These are phyloP conservation scores for Perkinsus olseni DNA, from an alignment of 169 alveolate species.

Conservation along the genomic window DNA sequence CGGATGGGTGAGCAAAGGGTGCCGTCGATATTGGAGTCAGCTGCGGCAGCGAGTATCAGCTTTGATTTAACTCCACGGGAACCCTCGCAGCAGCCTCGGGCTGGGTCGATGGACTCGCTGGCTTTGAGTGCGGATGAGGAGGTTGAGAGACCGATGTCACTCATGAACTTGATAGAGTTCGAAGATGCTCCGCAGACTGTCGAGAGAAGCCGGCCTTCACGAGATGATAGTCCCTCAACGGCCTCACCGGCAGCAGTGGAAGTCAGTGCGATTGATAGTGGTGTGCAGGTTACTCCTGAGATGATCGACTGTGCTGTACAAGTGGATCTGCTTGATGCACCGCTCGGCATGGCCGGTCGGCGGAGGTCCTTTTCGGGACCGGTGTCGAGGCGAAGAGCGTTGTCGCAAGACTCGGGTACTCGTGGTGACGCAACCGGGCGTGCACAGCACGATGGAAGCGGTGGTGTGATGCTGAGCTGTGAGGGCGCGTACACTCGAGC, in stretches of 20 bases:
- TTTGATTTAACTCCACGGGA: neutral
- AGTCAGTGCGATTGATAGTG: neutral
- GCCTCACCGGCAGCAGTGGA: neutral
- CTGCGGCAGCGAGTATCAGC: neutral
- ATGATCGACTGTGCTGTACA: neutral
- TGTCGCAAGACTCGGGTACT: neutral
- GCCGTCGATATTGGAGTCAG: neutral
- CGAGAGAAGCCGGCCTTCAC: neutral
- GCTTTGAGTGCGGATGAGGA: neutral
- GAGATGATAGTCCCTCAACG: neutral
- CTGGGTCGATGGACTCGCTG: neutral
- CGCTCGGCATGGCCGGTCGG: neutral
- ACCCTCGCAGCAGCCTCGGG: neutral
- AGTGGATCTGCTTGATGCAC: neutral
- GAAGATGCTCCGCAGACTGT: neutral
- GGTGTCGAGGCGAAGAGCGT: neutral
- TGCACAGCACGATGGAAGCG: too few species aligned
- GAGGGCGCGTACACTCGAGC: neutral
- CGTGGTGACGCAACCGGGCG: neutral
- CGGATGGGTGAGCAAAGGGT: neutral
- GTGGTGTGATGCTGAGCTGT: neutral
- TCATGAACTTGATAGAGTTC: neutral
- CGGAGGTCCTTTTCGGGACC: neutral
- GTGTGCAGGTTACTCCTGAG: neutral
- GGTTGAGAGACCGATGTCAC: neutral